These are phyloP conservation scores for Lomentospora prolificans DNA, from an alignment of 2,329 filamentous ascomycete species.

Conservation along the genomic window DNA sequence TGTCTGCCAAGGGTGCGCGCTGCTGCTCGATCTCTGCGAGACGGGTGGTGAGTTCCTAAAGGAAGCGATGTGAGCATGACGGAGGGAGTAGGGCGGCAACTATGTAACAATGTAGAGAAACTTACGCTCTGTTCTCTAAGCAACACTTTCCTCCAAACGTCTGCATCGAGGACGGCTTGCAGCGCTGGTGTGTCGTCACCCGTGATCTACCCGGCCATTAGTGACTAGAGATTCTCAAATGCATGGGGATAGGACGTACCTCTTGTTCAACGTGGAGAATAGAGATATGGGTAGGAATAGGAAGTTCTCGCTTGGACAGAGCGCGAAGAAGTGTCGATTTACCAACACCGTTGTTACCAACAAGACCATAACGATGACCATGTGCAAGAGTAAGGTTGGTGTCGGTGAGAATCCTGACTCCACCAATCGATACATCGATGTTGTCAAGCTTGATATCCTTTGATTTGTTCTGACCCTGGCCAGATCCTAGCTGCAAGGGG, in stretches of 20 bases:
- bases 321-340: slow-evolving; percentile 92
- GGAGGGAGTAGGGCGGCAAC: background rate
- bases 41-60: slow-evolving; percentile 63
- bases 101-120: slow-evolving; percentile 13
- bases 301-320: slow-evolving; percentile 82
- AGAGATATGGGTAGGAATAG: slow-evolving; percentile 93
- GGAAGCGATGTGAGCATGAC: background rate
- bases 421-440: slow-evolving; percentile 87
- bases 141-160: slow-evolving; percentile 96
- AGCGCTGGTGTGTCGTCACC: slow-evolving; percentile 93
- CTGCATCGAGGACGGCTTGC: slow-evolving; percentile 91
- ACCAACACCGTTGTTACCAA: slow-evolving; percentile 98
- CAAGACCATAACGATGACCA: slow-evolving; percentile 88
- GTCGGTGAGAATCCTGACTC: slow-evolving; percentile 79
- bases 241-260: slow-evolving; percentile 31
- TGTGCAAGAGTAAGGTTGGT: slow-evolving; percentile 85
- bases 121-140: slow-evolving; percentile 76
- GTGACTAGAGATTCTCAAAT: background rate
- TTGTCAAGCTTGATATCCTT: slow-evolving; percentile 98
- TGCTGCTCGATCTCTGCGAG: slow-evolving; percentile 70
- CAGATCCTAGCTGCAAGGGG: slow-evolving; percentile 73
- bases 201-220: slow-evolving; percentile 51
- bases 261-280: slow-evolving; percentile 99
- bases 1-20: slow-evolving; percentile 75
- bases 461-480: slow-evolving; percentile 68